Base-by-base conservation (phyloP, 495 filamentous ascomycete genomes). In the Thozetella sp. region DNA sequence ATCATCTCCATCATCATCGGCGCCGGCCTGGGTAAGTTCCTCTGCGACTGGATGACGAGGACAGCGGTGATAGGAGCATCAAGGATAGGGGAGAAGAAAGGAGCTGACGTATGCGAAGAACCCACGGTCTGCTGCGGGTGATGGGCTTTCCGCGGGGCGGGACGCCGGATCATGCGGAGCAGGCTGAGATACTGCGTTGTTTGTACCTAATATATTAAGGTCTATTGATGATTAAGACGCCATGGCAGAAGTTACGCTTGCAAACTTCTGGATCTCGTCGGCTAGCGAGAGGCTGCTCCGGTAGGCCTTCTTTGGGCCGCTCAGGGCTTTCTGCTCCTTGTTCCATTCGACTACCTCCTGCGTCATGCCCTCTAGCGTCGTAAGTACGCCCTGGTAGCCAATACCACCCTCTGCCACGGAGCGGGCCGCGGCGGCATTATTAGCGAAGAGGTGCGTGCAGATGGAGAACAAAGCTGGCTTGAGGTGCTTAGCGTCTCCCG, bases 1-100 rank as follows among this genome's bases (percentile, higher is more conserved):
- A 83, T 86, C 62, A 80, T 85, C 60, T 77, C 73, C 61, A 84
- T 86, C 58, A 67, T 85, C 46, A 76, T 86, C 56, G 83, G 83
- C 12, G 78, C 83, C 2, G 67, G 72, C 22, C 57, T 81, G 34
- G 78, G 78, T 23, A 77, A 77, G 60, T 80, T 79, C 46, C 11
- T 80, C 27, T 77, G 67, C 56, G 74, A 80, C 45, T 81, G 78
- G 78, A 67, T 70, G 70, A 64, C 56, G 22, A 45, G 34, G 58
- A 71, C 60, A 3, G 62, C 69, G 22, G 58, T 65, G 1, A 53
- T 68, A 52, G 57, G 54, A 0, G 53, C 22, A 23, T 30, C n/a
- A n/a, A n/a, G n/a, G n/a, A n/a, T n/a, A 6, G 34, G 2, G 34
- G 20, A 2, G 59, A 53, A 19, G 45, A 40, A 12, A 34, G 25